Conservation (phyloP, 768 basidiomycete genomes). For the Kondoa subrosea region DNA sequence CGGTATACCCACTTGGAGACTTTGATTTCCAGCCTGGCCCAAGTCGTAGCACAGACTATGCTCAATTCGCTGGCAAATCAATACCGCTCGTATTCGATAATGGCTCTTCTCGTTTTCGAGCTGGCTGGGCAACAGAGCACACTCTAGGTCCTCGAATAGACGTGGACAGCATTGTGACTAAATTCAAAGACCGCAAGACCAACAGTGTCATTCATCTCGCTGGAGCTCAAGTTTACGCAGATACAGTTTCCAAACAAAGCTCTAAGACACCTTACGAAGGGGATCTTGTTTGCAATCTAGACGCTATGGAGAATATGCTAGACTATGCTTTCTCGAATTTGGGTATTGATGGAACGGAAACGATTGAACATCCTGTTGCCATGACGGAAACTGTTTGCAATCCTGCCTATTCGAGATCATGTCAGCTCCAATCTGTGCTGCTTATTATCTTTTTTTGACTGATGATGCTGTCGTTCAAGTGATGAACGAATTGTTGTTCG, state of each 20-base stretch:
- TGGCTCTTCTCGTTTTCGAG: slow-evolving; percentile 33
- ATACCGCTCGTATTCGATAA: slow-evolving; percentile 77
- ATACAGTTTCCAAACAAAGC: slow-evolving; percentile 64
- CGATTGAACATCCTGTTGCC: slow-evolving; percentile 68
- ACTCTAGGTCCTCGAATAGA: slow-evolving; percentile 19
- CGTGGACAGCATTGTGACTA: slow-evolving; percentile 36
- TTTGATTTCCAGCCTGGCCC: slow-evolving; percentile 6
- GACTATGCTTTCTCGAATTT: slow-evolving; percentile 81
- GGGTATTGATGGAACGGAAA: slow-evolving; percentile 51
- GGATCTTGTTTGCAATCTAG: slow-evolving; percentile 76
- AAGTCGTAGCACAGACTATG: slow-evolving; percentile 33
- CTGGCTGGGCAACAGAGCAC: slow-evolving; percentile 25
- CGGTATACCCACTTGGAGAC: slow-evolving; percentile 15
- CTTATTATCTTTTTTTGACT: background rate
- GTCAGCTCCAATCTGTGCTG: no score
- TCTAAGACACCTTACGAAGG: slow-evolving; percentile 80
- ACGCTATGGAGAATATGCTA: slow-evolving; percentile 76
- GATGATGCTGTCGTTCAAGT: slow-evolving; percentile 38
- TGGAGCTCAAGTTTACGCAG: slow-evolving; percentile 70
- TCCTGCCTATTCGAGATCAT: slow-evolving; percentile 66
- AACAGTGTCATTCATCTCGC: slow-evolving; percentile 72
- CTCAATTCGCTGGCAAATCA: slow-evolving; percentile 38
- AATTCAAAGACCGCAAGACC: slow-evolving; percentile 74
- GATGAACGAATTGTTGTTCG: slow-evolving; percentile 91
- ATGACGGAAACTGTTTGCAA: slow-evolving; percentile 87